These are phyloP conservation scores for Filobasidium floriforme DNA, from an alignment of 768 basidiomycete genomes.

Conservation along the genomic window DNA sequence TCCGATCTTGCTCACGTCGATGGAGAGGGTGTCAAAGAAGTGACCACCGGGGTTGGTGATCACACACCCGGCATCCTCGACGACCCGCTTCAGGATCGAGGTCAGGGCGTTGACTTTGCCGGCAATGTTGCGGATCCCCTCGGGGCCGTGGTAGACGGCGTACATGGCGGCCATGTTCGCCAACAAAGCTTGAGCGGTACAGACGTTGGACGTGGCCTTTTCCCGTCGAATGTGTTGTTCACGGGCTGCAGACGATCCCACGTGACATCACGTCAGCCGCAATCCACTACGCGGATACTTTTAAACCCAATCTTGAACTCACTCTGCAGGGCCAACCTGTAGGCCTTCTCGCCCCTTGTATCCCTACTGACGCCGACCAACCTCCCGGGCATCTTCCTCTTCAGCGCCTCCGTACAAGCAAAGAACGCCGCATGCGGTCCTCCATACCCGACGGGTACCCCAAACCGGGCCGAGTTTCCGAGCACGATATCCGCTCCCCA, in stretches of 20 bases:
- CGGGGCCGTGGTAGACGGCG: conserved; percentile 90
- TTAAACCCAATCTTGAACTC: conserved; percentile 39
- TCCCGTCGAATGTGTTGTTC: conserved; percentile 97
- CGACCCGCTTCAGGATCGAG: conserved; percentile 59
- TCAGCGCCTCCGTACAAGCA: conserved; percentile 79
- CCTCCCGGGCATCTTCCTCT: conserved; percentile 98
- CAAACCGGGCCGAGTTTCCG: conserved; percentile 92
- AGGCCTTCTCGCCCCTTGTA: conserved; percentile 72
- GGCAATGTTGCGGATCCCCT: conserved; percentile 74
- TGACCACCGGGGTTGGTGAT: conserved; percentile 54
- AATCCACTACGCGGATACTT: too few relatives aligned
- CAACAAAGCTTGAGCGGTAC: conserved; percentile 92
- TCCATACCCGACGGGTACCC: conserved; percentile 93
- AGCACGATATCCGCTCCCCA: conserved; percentile 96
- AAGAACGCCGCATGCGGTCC: conserved; percentile 98
- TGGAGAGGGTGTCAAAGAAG: conserved; percentile 87
- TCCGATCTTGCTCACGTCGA: conserved; percentile 51
- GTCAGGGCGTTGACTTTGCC: conserved; percentile 84
- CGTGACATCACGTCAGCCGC: neutral
- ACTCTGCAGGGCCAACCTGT: conserved; percentile 92
- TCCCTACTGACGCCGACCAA: conserved; percentile 87
- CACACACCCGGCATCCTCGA: conserved; percentile 68
- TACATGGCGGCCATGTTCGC: conserved; percentile 99
- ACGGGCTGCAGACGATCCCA: conserved; percentile 55
- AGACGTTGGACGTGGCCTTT: conserved; percentile 97